Conservation (phyloP, 768 basidiomycete genomes). For the Calocera cornea region DNA sequence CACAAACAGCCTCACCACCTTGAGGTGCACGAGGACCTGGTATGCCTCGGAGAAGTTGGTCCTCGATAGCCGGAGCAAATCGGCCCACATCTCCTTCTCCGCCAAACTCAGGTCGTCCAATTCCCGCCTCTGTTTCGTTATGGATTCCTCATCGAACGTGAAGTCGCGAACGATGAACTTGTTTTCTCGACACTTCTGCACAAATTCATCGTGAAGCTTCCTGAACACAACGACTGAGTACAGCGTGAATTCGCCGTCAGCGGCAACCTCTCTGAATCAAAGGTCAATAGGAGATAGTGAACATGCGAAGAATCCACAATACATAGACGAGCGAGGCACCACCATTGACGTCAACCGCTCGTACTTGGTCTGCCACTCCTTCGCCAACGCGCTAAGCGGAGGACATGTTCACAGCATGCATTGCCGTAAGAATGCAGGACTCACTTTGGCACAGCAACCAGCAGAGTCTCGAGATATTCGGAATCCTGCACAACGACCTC, state of each 20-base stretch:
- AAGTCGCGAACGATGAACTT: constrained; percentile 98
- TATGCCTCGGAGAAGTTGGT: constrained; percentile 97
- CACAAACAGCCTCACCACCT: constrained; percentile 78
- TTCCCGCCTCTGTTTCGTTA: constrained; percentile 69
- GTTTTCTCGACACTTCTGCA: constrained; percentile 87
- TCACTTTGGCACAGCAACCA: constrained; percentile 92
- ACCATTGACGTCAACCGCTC: constrained; percentile 81
- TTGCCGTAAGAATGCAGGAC: constrained; percentile 15
- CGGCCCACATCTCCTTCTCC: constrained; percentile 96
- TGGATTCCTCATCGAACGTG: constrained; percentile 66
- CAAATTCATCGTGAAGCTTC: constrained; percentile 80
- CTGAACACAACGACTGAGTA: constrained; percentile 81
- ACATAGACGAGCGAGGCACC: constrained; percentile 85
- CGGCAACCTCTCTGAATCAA: constrained; percentile 45
- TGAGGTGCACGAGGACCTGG: constrained; percentile 85
- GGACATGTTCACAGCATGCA: background rate
- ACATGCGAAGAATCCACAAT: constrained; percentile 21
- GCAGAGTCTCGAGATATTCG: constrained; percentile 82
- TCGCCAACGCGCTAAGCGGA: constrained; percentile 46
- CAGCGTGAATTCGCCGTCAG: constrained; percentile 81
- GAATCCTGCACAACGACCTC: constrained; percentile 77
- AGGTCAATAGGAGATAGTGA: background rate
- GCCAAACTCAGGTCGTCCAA: constrained; percentile 64
- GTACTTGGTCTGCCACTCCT: constrained; percentile 83
- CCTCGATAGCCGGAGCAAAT: constrained; percentile 74